These are phyloP conservation scores for Warburgia ugandensis DNA, from an alignment of 164 flowering plant genomes.

Conservation along the genomic window DNA sequence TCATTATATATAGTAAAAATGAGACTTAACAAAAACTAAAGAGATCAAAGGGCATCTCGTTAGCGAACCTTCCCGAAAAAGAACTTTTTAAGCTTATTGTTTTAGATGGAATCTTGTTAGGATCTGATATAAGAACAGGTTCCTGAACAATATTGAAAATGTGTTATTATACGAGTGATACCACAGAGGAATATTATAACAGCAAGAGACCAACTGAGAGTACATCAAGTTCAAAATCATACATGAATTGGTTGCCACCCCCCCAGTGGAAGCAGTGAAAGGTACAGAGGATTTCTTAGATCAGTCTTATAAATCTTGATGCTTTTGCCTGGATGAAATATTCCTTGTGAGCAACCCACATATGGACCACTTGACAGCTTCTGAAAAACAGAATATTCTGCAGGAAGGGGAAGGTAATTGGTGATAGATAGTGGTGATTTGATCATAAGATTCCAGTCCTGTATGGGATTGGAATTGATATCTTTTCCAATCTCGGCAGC, in stretches of 20 bases:
- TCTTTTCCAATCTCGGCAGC: conserved; percentile 84
- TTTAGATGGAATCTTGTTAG: conserved; percentile 49
- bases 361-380: conserved; percentile 61
- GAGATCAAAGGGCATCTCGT: no score
- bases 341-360: conserved; percentile 51
- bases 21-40: no score
- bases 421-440: conserved; percentile 65
- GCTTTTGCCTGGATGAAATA: conserved; percentile 60
- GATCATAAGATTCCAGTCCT: conserved; percentile 76
- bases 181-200: no score
- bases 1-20: no score
- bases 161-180: not conserved
- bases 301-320: conserved; percentile 62
- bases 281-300: conserved; percentile 56
- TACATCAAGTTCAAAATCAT: conserved; percentile 3
- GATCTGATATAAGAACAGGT: conserved; percentile 81
- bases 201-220: not conserved
- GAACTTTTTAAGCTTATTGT: conserved; percentile 70
- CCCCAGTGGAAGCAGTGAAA: conserved; percentile 79
- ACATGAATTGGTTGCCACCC: conserved; percentile 92
- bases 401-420: conserved; percentile 68
- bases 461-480: conserved; percentile 67
- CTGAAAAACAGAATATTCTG: conserved; percentile 76
- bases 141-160: conserved; percentile 44
- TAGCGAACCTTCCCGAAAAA: conserved; percentile 67